A percentile compares a stretch with the other conserved stretches of the same genome.
Evolutionary conservation across 2,329 filamentous ascomycete species (phyloP).

Genomic region (Trichoderma guizhouense): DNA sequence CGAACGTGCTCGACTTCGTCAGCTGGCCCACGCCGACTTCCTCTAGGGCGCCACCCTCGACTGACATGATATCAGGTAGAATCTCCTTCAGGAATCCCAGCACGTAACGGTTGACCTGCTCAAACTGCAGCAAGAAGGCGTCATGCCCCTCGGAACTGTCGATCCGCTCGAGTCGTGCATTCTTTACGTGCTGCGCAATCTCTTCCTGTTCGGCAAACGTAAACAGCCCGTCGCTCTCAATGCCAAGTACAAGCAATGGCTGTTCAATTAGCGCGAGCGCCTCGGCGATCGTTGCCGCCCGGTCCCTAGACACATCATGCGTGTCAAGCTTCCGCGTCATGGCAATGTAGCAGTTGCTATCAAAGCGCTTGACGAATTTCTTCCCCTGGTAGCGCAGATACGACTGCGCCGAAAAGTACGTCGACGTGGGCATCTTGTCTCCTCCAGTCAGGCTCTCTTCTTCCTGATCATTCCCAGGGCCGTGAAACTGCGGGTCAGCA

Average conservation of each 20-base stretch:
- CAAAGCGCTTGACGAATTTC: slow-evolving; percentile 96
- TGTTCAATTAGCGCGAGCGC: slow-evolving; percentile 82
- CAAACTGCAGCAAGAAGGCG: slow-evolving; percentile 92
- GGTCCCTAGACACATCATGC: slow-evolving; percentile 84
- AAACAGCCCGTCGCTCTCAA: slow-evolving; percentile 93
- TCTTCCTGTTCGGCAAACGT: slow-evolving; percentile 97
- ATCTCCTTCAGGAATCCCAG: slow-evolving; percentile 78
- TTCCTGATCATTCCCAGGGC: slow-evolving; percentile 45
- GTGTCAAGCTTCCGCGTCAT: slow-evolving; percentile 98
- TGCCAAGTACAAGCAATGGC: slow-evolving; percentile 86
- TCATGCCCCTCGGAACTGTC: slow-evolving; percentile 95
- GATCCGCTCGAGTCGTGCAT: slow-evolving; percentile 78
- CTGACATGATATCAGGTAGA: slow-evolving; percentile 83
- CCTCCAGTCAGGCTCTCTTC: slow-evolving; percentile 47
- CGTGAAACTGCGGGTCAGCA: slow-evolving; percentile 66
- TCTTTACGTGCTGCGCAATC: slow-evolving; percentile 74
- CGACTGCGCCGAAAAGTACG: slow-evolving; percentile 97
- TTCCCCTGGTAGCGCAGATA: slow-evolving; percentile 94
- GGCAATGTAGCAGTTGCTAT: slow-evolving; percentile 98
- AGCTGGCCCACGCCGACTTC: slow-evolving; percentile 57
- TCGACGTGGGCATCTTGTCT: slow-evolving; percentile 57
- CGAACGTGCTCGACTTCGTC: slow-evolving; percentile 87
- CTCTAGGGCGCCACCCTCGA: slow-evolving; percentile 48
- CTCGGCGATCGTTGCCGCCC: slow-evolving; percentile 63
- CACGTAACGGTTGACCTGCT: slow-evolving; percentile 90